phyloP scores from a whole-genome alignment of 1,284 basidiomycete genomes.

The Ceratobasidium sp. region DNA sequence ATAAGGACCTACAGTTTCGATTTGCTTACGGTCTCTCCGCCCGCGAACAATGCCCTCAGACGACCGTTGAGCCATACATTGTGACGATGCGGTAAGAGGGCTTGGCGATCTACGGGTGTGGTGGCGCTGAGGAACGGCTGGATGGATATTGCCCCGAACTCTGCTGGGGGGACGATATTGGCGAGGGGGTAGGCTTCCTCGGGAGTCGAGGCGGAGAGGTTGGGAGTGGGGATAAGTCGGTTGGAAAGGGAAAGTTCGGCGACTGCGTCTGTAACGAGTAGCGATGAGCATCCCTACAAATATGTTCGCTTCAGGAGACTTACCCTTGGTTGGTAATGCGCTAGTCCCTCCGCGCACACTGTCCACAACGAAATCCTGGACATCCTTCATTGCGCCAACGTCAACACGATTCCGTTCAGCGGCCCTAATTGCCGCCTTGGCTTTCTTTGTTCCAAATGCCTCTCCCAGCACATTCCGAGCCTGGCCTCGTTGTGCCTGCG shows the following conservation, averaged over 20 bases:
- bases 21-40: constrained; percentile 58
- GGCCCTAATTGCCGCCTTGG: constrained; percentile 81
- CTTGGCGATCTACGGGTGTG: constrained; percentile 58
- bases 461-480: constrained; percentile 83
- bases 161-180: constrained; percentile 75
- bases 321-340: constrained; percentile 70
- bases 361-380: constrained; percentile 78
- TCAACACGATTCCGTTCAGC: constrained; percentile 88
- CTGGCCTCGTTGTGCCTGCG: constrained; percentile 59
- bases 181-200: constrained; percentile 76
- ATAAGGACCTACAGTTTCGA: constrained; percentile 56
- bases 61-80: constrained; percentile 74
- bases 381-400: constrained; percentile 80
- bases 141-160: constrained; percentile 71
- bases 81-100: constrained; percentile 65
- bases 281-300: not conserved
- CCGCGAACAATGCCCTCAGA: constrained; percentile 55
- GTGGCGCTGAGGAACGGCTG: constrained; percentile 60
- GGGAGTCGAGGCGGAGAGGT: constrained; percentile 66
- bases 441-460: constrained; percentile 92
- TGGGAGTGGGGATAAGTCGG: constrained; percentile 77
- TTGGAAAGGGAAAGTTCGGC: constrained; percentile 65
- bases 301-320: constrained; percentile 42
- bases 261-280: constrained; percentile 60
- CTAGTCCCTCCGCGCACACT: constrained; percentile 76